These are phyloP conservation scores for Cucurbitaria berberidis DNA, from an alignment of 2,329 filamentous ascomycete species.

Conservation along the genomic window DNA sequence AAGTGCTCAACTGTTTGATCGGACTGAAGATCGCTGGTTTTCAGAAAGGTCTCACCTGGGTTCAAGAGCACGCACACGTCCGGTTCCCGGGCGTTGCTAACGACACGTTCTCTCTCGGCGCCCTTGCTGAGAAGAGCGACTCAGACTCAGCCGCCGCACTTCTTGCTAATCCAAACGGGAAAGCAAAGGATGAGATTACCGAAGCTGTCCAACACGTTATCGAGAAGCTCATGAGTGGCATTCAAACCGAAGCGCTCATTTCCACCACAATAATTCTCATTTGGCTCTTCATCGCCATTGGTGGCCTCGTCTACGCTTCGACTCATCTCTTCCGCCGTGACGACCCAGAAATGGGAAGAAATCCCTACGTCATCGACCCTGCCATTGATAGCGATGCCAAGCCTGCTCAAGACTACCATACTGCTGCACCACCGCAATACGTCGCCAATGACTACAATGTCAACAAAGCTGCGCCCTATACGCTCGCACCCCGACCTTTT, in stretches of 20 bases:
- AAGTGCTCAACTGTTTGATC: slow-evolving; percentile 86
- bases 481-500: slow-evolving; percentile 52
- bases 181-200: slow-evolving; percentile 81
- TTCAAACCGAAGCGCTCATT: slow-evolving; percentile 81
- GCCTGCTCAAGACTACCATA: slow-evolving; percentile 24
- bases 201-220: slow-evolving; percentile 75
- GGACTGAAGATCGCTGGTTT: slow-evolving; percentile 84
- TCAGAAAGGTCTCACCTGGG: slow-evolving; percentile 91
- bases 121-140: slow-evolving; percentile 61
- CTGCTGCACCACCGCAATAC: slow-evolving; percentile 50
- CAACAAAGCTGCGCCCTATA: slow-evolving; percentile 56
- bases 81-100: slow-evolving; percentile 78
- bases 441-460: slow-evolving; percentile 51
- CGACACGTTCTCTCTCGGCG: slow-evolving; percentile 83
- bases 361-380: slow-evolving; percentile 43
- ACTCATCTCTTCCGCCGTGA: slow-evolving; percentile 67
- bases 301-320: slow-evolving; percentile 72
- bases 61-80: slow-evolving; percentile 83
- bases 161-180: slow-evolving; percentile 74
- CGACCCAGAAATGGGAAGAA: slow-evolving; percentile 16
- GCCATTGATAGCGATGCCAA: slow-evolving; percentile 28
- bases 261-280: slow-evolving; percentile 74
- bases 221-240: slow-evolving; percentile 67
- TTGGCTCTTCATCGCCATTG: slow-evolving; percentile 78
- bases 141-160: slow-evolving; percentile 69